Conservation (phyloP, 2,329 filamentous ascomycete genomes). For the Monosporascus ibericus region DNA sequence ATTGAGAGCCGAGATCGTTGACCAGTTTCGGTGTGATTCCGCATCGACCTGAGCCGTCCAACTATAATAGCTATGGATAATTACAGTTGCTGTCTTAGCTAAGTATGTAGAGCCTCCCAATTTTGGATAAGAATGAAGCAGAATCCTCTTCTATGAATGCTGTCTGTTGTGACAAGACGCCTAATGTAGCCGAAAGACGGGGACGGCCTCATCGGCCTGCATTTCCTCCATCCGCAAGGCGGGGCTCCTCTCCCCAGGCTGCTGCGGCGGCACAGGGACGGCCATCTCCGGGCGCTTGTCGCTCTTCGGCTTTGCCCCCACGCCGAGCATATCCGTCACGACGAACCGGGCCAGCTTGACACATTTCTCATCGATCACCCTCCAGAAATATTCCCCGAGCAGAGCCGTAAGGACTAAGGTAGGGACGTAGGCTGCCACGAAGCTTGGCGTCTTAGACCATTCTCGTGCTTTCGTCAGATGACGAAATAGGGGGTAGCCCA, state of each 20-base stretch:
- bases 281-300: background rate
- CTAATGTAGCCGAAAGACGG: background rate
- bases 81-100: background rate
- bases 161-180: no score
- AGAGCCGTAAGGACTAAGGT: background rate
- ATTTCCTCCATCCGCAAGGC: background rate
- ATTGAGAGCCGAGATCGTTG: no score
- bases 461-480: background rate
- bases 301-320: background rate
- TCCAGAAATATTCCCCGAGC: slow-evolving; percentile 1
- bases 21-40: no score
- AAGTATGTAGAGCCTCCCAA: background rate
- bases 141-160: background rate
- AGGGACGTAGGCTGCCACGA: background rate
- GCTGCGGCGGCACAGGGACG: background rate
- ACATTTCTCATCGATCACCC: background rate
- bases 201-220: background rate
- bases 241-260: no score
- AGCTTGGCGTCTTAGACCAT: background rate
- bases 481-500: background rate
- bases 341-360: background rate
- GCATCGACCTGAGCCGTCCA: no score
- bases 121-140: background rate
- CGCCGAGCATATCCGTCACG: slow-evolving; percentile 1
- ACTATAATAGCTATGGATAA: no score